Evolutionary conservation across 768 basidiomycete genomes (phyloP).

Genomic region (Mycena amicta): DNA sequence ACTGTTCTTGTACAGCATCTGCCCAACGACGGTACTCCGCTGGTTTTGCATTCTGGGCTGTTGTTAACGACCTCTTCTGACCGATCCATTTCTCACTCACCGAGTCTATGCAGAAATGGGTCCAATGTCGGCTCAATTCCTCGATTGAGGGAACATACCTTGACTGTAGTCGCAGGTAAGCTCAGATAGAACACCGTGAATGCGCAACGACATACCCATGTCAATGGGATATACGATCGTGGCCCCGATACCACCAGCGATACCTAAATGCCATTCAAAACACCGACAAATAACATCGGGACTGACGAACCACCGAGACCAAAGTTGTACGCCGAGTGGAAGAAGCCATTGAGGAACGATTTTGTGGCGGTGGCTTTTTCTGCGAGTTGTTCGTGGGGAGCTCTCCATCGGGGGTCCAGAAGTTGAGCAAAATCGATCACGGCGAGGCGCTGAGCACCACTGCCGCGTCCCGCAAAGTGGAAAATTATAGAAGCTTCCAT

Average conservation of each 20-base stretch:
- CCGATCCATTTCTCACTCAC: slow-evolving; percentile 35
- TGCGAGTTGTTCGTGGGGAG: slow-evolving; percentile 60
- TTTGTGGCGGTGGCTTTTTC: slow-evolving; percentile 29
- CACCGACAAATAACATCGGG: not conserved
- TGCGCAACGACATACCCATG: slow-evolving; percentile 59
- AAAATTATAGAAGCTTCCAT: slow-evolving; percentile 99
- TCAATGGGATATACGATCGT: slow-evolving; percentile 99
- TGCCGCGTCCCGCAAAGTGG: slow-evolving; percentile 91
- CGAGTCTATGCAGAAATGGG: slow-evolving; percentile 49
- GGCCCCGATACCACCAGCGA: slow-evolving; percentile 93
- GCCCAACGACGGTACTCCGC: slow-evolving; percentile 93
- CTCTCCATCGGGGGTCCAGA: slow-evolving; percentile 86
- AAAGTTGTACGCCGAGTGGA: slow-evolving; percentile 85
- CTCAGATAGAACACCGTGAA: not conserved
- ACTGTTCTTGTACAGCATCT: slow-evolving; percentile 96
- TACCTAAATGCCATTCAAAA: slow-evolving; percentile 48
- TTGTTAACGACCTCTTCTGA: not conserved
- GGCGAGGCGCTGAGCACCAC: slow-evolving; percentile 68
- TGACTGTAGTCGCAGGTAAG: slow-evolving; percentile 50
- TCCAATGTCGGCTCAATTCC: slow-evolving; percentile 3
- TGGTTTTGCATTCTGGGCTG: slow-evolving; percentile 90
- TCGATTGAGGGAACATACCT: slow-evolving; percentile 50
- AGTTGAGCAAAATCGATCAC: slow-evolving; percentile 91
- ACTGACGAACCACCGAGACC: slow-evolving; percentile 68
- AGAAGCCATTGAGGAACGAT: slow-evolving; percentile 57